These are phyloP conservation scores for Euphorbia pulcherrima DNA, from an alignment of 345 rosid species.

Conservation along the genomic window DNA sequence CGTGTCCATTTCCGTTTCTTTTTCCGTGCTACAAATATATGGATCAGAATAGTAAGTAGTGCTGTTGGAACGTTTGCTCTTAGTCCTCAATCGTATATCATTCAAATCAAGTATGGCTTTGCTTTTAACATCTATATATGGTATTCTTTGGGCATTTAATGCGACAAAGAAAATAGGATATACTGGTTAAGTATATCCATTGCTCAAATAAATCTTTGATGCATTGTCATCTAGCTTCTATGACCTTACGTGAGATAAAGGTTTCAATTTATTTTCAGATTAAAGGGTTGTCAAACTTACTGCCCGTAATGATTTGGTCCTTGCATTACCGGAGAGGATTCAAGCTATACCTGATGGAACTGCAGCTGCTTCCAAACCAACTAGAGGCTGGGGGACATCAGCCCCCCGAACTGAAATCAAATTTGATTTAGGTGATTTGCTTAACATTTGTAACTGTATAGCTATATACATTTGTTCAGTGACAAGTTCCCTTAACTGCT, in stretches of 20 bases:
- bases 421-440: slow-evolving; percentile 80
- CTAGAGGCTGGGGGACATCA: slow-evolving; percentile 79
- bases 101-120: not conserved
- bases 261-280: slow-evolving; percentile 41
- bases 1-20: too few relatives aligned
- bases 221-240: not conserved
- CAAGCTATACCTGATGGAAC: slow-evolving; percentile 91
- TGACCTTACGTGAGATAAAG: not conserved
- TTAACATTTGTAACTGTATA: slow-evolving; percentile 3
- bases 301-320: slow-evolving; percentile 85
- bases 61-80: not conserved
- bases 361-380: slow-evolving; percentile 69
- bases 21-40: not conserved
- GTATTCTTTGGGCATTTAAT: not conserved
- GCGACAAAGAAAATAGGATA: not conserved
- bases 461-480: not conserved
- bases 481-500: not conserved
- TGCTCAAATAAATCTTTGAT: not conserved
- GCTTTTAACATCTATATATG: not conserved
- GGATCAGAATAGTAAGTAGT: not conserved
- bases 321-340: slow-evolving; percentile 88
- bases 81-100: not conserved
- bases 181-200: not conserved
- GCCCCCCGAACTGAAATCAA: slow-evolving; percentile 76
- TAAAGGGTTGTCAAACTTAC: slow-evolving; percentile 77